Evolutionary conservation across 768 basidiomycete species (phyloP).

Genomic region (Lactarius sp.): DNA sequence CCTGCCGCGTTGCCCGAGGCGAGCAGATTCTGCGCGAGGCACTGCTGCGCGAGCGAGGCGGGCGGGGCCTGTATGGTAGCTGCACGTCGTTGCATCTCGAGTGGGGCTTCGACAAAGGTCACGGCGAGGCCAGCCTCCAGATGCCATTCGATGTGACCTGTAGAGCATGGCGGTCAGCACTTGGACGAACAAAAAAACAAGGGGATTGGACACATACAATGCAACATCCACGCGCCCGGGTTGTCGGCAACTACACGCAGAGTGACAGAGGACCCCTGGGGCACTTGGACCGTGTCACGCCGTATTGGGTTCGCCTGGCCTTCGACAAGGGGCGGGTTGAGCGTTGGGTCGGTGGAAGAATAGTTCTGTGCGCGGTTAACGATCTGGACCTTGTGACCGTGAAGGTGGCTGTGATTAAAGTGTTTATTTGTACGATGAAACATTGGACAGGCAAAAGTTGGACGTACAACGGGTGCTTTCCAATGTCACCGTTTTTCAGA

Average conservation of each 20-base stretch:
- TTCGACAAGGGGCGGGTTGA: conserved; percentile 79
- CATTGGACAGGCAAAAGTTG: conserved; percentile 13
- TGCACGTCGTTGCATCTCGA: conserved; percentile 52
- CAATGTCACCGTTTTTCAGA: conserved; percentile 63
- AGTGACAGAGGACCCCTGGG: conserved; percentile 59
- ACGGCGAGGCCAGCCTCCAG: conserved; percentile 79
- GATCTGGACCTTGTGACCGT: conserved; percentile 85
- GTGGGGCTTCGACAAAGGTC: conserved; percentile 79
- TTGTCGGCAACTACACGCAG: conserved; percentile 85
- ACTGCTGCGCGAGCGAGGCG: conserved; percentile 58
- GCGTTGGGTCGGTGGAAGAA: conserved; percentile 60
- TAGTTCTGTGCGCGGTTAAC: conserved; percentile 68
- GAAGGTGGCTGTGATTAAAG: conserved; percentile 61
- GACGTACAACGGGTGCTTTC: conserved; percentile 80
- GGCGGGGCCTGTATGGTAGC: conserved; percentile 46
- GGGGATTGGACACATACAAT: conserved; percentile 47
- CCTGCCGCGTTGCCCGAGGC: conserved; percentile 87
- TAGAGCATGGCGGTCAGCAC: conserved; percentile 3
- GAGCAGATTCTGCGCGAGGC: conserved; percentile 52
- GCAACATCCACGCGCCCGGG: conserved; percentile 86
- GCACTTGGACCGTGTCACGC: conserved; percentile 84
- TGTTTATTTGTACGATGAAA: not conserved
- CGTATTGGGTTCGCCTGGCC: conserved; percentile 83
- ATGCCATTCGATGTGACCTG: conserved; percentile 87
- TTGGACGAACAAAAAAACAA: not conserved